Conservation (phyloP, 2,329 filamentous ascomycete species). For the Dothistroma septosporum region DNA sequence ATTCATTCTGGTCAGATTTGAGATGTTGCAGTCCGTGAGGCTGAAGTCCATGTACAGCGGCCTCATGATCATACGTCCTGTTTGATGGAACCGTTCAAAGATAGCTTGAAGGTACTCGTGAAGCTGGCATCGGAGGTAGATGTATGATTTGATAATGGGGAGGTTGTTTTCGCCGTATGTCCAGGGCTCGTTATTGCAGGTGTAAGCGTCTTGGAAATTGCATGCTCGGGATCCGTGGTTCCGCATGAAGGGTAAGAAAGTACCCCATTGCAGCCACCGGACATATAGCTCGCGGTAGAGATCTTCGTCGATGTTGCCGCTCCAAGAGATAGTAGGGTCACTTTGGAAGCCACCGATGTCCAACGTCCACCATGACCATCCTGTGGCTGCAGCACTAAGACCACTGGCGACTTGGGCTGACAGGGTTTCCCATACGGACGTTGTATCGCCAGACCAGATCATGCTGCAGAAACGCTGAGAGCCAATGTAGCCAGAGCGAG, state of each 20-base stretch:
- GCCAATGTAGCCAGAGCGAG: constrained; percentile 32
- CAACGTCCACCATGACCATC: constrained; percentile 32
- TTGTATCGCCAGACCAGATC: constrained; percentile 34
- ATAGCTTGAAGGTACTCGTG: constrained; percentile 31
- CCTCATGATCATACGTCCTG: constrained; percentile 37
- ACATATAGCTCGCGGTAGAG: constrained; percentile 32
- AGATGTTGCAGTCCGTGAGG: constrained; percentile 28
- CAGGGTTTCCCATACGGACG: constrained; percentile 31
- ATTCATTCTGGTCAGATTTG: constrained; percentile 27
- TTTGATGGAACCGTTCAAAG: constrained; percentile 34
- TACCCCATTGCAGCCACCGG: constrained; percentile 33
- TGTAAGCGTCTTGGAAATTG: constrained; percentile 33
- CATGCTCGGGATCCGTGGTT: constrained; percentile 31
- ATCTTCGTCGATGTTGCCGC: constrained; percentile 30
- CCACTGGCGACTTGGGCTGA: constrained; percentile 28
- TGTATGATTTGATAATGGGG: constrained; percentile 31
- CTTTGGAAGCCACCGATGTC: constrained; percentile 33
- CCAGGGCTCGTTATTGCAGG: constrained; percentile 37
- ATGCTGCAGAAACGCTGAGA: constrained; percentile 34
- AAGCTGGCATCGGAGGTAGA: constrained; percentile 30
- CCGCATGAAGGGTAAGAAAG: constrained; percentile 34
- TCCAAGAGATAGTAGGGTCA: constrained; percentile 36
- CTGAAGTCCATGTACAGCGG: constrained; percentile 41
- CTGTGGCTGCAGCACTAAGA: constrained; percentile 28
- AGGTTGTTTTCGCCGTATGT: constrained; percentile 29